Evolutionary conservation across 1,284 basidiomycete species (phyloP).

Genomic region (Rhodotorula sp.): DNA sequence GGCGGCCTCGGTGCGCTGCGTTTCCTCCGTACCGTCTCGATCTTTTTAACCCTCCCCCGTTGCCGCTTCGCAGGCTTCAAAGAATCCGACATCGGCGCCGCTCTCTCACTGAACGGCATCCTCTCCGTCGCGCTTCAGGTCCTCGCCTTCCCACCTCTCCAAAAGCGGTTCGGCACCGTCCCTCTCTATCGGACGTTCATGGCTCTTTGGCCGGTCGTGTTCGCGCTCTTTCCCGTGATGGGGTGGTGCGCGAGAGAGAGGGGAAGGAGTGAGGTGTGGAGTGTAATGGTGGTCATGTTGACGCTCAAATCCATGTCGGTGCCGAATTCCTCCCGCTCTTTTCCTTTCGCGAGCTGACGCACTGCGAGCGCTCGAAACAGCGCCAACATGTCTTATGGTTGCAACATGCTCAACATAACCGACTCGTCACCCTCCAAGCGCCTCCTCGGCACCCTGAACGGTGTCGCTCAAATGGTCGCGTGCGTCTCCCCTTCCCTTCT

Average conservation of each 20-base stretch:
- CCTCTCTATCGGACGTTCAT: constrained; percentile 46
- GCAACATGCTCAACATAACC: constrained; percentile 48
- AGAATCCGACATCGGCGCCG: constrained; percentile 43
- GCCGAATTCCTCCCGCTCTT: background rate
- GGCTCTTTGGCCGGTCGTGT: constrained; percentile 46
- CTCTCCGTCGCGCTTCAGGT: constrained; percentile 46
- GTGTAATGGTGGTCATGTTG: constrained; percentile 37
- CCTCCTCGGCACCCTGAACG: constrained; percentile 46
- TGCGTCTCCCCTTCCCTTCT: constrained; percentile 19
- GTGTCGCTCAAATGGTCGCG: constrained; percentile 45
- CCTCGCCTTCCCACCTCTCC: constrained; percentile 49
- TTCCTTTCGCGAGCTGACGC: background rate
- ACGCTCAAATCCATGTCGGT: constrained; percentile 41
- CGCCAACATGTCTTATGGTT: constrained; percentile 31
- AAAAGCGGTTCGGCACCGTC: constrained; percentile 47
- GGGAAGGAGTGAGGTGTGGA: constrained; percentile 22
- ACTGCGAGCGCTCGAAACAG: background rate
- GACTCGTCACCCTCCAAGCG: constrained; percentile 43
- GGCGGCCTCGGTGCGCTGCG: constrained; percentile 37
- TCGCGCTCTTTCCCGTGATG: constrained; percentile 46
- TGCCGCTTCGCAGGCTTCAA: constrained; percentile 12
- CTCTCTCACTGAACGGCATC: constrained; percentile 46
- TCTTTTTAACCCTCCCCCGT: too few relatives aligned
- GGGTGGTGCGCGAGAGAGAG: constrained; percentile 38
- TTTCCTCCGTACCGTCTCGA: background rate